Conservation (phyloP, 208 protist genomes). For the Vickermania spadyakhi region DNA sequence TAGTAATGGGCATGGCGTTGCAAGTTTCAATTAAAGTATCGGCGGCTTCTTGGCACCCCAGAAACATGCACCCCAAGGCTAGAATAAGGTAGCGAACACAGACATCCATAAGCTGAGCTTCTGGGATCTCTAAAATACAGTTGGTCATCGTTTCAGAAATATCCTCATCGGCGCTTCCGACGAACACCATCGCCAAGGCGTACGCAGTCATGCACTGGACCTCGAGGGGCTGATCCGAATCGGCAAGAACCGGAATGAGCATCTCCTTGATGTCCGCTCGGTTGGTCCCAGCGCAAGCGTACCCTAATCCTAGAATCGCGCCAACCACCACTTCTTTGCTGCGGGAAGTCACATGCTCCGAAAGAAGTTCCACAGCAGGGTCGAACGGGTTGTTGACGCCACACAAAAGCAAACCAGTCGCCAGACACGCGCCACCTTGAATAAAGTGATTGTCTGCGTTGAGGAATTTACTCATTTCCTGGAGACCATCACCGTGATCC, state of each 20-base stretch:
- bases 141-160: constrained; percentile 91
- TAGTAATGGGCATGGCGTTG: constrained; percentile 59
- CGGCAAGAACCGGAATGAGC: constrained; percentile 90
- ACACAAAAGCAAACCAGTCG: constrained; percentile 82
- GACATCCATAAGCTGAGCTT: constrained; percentile 47
- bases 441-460: constrained; percentile 94
- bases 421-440: constrained; percentile 95
- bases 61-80: constrained; percentile 93
- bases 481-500: constrained; percentile 96
- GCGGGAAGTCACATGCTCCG: constrained; percentile 53
- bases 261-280: constrained; percentile 93
- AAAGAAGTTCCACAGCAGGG: constrained; percentile 92
- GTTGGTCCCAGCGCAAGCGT: constrained; percentile 95
- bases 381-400: constrained; percentile 89
- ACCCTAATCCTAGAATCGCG: constrained; percentile 93
- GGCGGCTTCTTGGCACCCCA: constrained; percentile 89
- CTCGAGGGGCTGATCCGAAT: constrained; percentile 88
- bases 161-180: constrained; percentile 94
- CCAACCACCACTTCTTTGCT: constrained; percentile 78
- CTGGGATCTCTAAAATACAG: constrained; percentile 84
- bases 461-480: constrained; percentile 94
- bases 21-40: constrained; percentile 92
- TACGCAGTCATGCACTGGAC: constrained; percentile 92
- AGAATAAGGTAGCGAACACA: constrained; percentile 90
- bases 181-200: constrained; percentile 95